A percentile compares a stretch with the other conserved stretches of the same genome.
These are phyloP conservation scores for Kwoniella mangroviensis DNA, from an alignment of 768 basidiomycete genomes.

Conservation along the genomic window DNA sequence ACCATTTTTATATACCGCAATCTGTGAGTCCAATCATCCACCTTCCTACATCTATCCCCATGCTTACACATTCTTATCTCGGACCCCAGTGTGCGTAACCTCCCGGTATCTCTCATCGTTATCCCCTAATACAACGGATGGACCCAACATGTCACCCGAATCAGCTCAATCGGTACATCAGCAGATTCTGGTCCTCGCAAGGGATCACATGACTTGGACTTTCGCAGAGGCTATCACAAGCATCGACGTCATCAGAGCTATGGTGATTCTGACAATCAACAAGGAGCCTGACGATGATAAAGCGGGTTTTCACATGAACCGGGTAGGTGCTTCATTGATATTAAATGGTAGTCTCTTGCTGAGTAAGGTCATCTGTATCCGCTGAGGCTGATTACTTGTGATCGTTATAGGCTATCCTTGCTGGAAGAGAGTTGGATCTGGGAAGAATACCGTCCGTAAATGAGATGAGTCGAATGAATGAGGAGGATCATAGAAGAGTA, in stretches of 20 bases:
- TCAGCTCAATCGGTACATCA: conserved; percentile 36
- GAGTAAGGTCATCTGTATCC: not conserved
- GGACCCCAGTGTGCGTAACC: conserved; percentile 28
- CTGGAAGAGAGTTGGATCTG: conserved; percentile 37
- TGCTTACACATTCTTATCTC: not conserved
- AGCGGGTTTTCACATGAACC: conserved; percentile 34
- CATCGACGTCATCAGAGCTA: conserved; percentile 35
- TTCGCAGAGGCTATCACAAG: conserved; percentile 32
- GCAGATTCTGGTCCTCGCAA: conserved; percentile 35
- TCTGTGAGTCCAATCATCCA: conserved; percentile 10
- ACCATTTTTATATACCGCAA: conserved; percentile 37
- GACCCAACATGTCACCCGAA: conserved; percentile 26
- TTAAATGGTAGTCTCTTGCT: too few species aligned
- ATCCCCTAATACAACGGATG: conserved; percentile 15
- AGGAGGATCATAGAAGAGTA: conserved; percentile 16
- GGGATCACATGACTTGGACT: conserved; percentile 31
- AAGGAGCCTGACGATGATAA: conserved; percentile 48
- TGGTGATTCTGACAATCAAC: conserved; percentile 31
- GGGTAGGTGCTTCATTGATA: conserved; percentile 10
- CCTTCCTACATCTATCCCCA: not conserved
- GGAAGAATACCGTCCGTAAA: conserved; percentile 25
- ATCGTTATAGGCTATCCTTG: conserved; percentile 25
- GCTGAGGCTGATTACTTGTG: not conserved
- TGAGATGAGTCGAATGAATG: conserved; percentile 23
- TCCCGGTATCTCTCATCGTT: conserved; percentile 34